Evolutionary conservation across 768 basidiomycete species (phyloP), one percentile per base, ranked within the genome.

Genomic region (Tricholoma sp.): DNA sequence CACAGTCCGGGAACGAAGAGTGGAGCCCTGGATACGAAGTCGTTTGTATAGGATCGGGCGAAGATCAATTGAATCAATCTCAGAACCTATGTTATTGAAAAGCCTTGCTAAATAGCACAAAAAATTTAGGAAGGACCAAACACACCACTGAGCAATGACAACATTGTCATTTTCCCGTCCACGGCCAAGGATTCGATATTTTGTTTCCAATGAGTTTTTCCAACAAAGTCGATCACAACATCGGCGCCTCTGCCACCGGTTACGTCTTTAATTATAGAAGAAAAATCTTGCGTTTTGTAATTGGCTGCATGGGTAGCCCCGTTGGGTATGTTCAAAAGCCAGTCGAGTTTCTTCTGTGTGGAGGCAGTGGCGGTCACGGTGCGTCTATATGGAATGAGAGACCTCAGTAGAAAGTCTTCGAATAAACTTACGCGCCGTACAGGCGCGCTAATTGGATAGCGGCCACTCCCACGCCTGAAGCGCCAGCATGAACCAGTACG

Each of bases 401-500:
- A n/a, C 31, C 3, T 6, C 24, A 12, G 29, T 34, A 13, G 29
- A 6, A n/a, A 6, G 17, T 24, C 13, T 12, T 32, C 17, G 33
- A 32, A 8, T 50, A 29, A 33, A 79, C 88, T 74, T 65, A 91
- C 89, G 89, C 89, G 56, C 83, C 83, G 58, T 79, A 81, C 45
- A 79, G 65, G 24, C 90, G 83, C 17, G 94, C 91, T 17, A 97
- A 72, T 70, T 98, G 95, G 50, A 89, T 91, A 12, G 91, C 91
- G 2, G 94, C 87, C 13, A 95, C 68, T 1, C 94, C 94, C 4
- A 97, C 93, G 29, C 94, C 93, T 11, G 90, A 92, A 3, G 93
- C 93, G 6, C 87, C 95, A 17, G 94, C 93, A 66, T 98, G 96
- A 11, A 98, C 78, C 13, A 98, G 79, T 9, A 93, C 90, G 64